Evolutionary conservation across 192 early-diverging fungal species (phyloP).

Genomic region (Coemansia reversa): DNA sequence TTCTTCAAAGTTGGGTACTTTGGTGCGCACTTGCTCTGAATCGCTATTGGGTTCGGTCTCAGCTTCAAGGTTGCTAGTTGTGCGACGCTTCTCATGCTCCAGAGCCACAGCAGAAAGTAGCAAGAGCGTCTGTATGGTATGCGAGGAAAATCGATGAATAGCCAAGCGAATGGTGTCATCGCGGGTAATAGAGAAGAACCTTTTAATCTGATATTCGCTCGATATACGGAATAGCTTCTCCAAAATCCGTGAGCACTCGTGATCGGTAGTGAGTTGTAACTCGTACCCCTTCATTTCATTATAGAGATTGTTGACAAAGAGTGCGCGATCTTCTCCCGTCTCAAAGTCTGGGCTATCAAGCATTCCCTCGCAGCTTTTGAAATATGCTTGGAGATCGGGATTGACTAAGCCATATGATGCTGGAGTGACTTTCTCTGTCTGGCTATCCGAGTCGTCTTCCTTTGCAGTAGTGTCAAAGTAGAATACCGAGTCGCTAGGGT

Average conservation of each 20-base stretch:
- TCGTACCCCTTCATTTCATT: constrained; percentile 74
- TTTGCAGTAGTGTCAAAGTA: constrained; percentile 8
- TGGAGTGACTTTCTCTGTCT: constrained; percentile 14
- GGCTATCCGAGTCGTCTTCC: background rate
- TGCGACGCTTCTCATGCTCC: constrained; percentile 67
- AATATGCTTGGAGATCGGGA: constrained; percentile 50
- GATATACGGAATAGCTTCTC: constrained; percentile 76
- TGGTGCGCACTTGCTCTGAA: constrained; percentile 34
- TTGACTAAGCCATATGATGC: constrained; percentile 35
- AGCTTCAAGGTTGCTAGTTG: constrained; percentile 24
- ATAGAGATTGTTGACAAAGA: constrained; percentile 80
- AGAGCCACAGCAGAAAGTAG: constrained; percentile 68
- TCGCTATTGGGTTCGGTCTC: constrained; percentile 12
- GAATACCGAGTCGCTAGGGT: constrained; percentile 8
- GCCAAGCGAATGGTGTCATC: constrained; percentile 67
- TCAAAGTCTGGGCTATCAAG: constrained; percentile 63
- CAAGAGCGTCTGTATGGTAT: constrained; percentile 82
- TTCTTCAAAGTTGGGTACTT: constrained; percentile 67
- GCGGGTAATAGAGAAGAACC: constrained; percentile 62
- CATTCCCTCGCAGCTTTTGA: constrained; percentile 61
- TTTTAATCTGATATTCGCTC: constrained; percentile 70
- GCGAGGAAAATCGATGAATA: constrained; percentile 82
- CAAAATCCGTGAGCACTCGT: constrained; percentile 72
- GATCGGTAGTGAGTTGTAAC: constrained; percentile 69
- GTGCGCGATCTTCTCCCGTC: constrained; percentile 55